Evolutionary conservation across 129 eudicot genomes (phyloP).

Genomic region (Helianthus annuus): HanXRQr2.0-SUNRISE NC_035441.2:161899635-161900134

Average conservation of each 20-base stretch:
- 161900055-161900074: slow-evolving; percentile 85
- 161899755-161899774: not conserved
- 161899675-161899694: not conserved
- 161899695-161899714: not conserved
- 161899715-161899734: not conserved
- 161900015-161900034: slow-evolving; percentile 88
- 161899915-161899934: slow-evolving; percentile 69
- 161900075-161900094: slow-evolving; percentile 74
- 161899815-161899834: not conserved
- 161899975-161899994: slow-evolving; percentile 9
- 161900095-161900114: slow-evolving; percentile 67
- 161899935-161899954: not conserved
- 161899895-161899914: slow-evolving; percentile 76
- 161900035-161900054: slow-evolving; percentile 92
- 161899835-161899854: slow-evolving; percentile 43
- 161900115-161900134: slow-evolving; percentile 80
- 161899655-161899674: slow-evolving; percentile 73
- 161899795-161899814: not conserved
- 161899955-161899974: not conserved
- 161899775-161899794: slow-evolving; percentile 1
- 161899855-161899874: slow-evolving; percentile 69
- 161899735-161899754: no score
- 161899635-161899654: slow-evolving; percentile 99
- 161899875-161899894: slow-evolving; percentile 77
- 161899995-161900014: slow-evolving; percentile 69